phyloP scores from a whole-genome alignment of 495 filamentous ascomycete species.

The Parathielavia appendiculata region DNA sequence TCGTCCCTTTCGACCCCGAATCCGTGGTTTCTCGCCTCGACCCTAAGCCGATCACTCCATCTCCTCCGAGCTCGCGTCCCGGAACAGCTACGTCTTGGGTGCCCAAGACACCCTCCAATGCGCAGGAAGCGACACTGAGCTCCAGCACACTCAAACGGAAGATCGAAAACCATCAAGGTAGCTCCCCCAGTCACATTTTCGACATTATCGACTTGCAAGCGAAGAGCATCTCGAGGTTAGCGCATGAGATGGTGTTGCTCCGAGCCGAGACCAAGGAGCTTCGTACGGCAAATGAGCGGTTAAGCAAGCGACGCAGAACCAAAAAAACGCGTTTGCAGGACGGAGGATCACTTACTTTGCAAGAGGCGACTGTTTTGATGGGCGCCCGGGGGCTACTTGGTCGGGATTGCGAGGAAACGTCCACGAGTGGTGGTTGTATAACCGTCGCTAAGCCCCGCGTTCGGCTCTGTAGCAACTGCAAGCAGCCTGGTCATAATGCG shows the following conservation, averaged over 20 bases:
- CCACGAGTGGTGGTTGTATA: constrained; percentile 4
- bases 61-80: no score
- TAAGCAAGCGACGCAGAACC: constrained; percentile 15
- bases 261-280: constrained; percentile 7
- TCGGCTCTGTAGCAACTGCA: constrained; percentile 5
- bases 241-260: constrained; percentile 9
- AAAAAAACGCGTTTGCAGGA: constrained; percentile 5
- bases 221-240: no score
- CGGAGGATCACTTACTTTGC: constrained; percentile 12
- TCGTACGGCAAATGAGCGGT: neutral
- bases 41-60: no score
- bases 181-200: no score
- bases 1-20: no score
- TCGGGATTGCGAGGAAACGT: neutral
- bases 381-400: neutral
- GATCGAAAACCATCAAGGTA: no score
- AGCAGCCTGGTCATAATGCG: neutral
- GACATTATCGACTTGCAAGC: no score
- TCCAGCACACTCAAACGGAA: no score
- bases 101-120: no score
- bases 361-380: constrained; percentile 4
- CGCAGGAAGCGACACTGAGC: no score
- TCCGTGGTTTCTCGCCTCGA: no score
- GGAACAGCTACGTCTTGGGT: no score
- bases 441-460: neutral